These are phyloP conservation scores for Termitomyces titanicus DNA, from an alignment of 768 basidiomycete species.

Conservation along the genomic window DNA sequence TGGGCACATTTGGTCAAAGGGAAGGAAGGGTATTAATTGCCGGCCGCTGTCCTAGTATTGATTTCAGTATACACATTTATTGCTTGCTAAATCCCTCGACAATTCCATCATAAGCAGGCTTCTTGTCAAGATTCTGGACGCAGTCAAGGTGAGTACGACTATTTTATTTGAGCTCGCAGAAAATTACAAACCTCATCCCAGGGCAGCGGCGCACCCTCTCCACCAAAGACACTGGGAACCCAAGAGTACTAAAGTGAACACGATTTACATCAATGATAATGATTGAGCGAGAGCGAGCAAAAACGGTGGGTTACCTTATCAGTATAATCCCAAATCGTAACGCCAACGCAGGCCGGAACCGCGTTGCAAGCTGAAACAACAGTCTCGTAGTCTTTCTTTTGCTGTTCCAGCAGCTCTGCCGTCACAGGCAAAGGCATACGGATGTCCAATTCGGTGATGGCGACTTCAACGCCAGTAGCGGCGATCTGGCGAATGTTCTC, in stretches of 20 bases:
- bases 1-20: background rate
- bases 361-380: slow-evolving; percentile 51
- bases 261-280: no score
- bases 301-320: slow-evolving; percentile 27
- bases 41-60: background rate
- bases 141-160: background rate
- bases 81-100: slow-evolving; percentile 24
- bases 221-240: slow-evolving; percentile 35
- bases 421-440: slow-evolving; percentile 55
- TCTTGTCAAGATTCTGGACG: slow-evolving; percentile 31
- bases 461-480: slow-evolving; percentile 60
- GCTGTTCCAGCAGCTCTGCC: slow-evolving; percentile 44
- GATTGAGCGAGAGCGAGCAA: background rate
- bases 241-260: slow-evolving; percentile 29
- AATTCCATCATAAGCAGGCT: slow-evolving; percentile 45
- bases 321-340: slow-evolving; percentile 44
- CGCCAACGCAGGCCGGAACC: slow-evolving; percentile 38
- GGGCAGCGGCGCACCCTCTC: slow-evolving; percentile 34
- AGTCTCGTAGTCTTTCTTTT: slow-evolving; percentile 53
- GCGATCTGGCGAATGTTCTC: slow-evolving; percentile 49
- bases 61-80: background rate
- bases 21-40: background rate
- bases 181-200: slow-evolving; percentile 6
- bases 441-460: slow-evolving; percentile 68
- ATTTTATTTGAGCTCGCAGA: background rate